Conservation (phyloP, 1,139 yeast genomes). For the Yamadazyma diospyri region DNA sequence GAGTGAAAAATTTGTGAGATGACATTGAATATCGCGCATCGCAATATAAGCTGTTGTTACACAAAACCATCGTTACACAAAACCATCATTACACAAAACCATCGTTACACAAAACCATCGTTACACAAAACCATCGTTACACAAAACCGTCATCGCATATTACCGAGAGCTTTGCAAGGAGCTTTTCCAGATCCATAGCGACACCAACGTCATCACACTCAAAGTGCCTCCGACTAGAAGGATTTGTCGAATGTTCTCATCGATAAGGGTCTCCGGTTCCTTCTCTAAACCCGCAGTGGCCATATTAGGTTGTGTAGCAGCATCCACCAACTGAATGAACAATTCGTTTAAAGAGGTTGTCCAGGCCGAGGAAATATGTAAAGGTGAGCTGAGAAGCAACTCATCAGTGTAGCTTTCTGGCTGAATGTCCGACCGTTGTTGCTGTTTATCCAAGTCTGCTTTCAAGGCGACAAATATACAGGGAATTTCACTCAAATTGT, state of each 20-base stretch:
- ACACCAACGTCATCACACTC: slow-evolving; percentile 56
- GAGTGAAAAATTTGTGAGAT: slow-evolving; percentile 5
- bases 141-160: background rate
- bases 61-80: background rate
- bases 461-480: slow-evolving; percentile 86
- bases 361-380: slow-evolving; percentile 91
- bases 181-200: slow-evolving; percentile 61
- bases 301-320: slow-evolving; percentile 72
- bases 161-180: slow-evolving; percentile 24
- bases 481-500: slow-evolving; percentile 63
- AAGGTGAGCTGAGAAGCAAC: slow-evolving; percentile 57
- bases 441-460: slow-evolving; percentile 94
- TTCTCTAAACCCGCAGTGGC: slow-evolving; percentile 82
- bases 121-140: background rate
- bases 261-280: slow-evolving; percentile 51
- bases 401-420: slow-evolving; percentile 84
- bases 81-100: slow-evolving; percentile 5
- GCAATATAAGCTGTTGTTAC: too few species aligned
- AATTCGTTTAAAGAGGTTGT: slow-evolving; percentile 79
- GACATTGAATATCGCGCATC: slow-evolving; percentile 1
- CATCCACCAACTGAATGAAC: slow-evolving; percentile 83
- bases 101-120: background rate
- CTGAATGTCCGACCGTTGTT: slow-evolving; percentile 78
- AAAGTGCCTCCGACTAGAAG: slow-evolving; percentile 65
- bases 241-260: slow-evolving; percentile 45